Base-by-base conservation (phyloP, 805 yeast genomes). In the Starmera dryadoides region DNA sequence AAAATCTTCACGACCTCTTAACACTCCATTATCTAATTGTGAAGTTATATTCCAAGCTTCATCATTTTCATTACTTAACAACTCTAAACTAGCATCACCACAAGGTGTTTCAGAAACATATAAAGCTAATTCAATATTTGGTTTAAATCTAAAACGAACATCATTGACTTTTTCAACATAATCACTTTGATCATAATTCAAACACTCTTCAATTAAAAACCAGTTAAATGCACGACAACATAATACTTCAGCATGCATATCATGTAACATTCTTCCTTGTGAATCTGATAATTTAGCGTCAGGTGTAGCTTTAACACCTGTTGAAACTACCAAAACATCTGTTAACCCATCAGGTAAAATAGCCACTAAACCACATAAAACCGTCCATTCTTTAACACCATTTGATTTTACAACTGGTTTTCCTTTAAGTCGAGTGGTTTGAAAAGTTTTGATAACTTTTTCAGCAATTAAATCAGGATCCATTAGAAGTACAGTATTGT, bases 161-260 rank as follows among this genome's bases (percentile, higher is more conserved):
- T 16, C 21, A 30, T 9, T 20, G 23, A 9, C 23, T 21, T 3
- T n/a, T 28, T 19, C 29, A 6, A 52, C 7, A 30, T 44, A 43
- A 1, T 30, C 45, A 34, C 43, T 48, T 2, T 21, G 17, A 1
- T 9, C 12, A 2, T 42, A 28, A 25, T 37, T 47, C 29, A 33
- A 23, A 26, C 48, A 42, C 29, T 55, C 57, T 5, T 42, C 37
- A 16, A 43, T 36, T 3, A 55, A 22, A 34, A 45, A 34, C 40
- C 50, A 34, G 48, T 89, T 89, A 53, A 91, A 77, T 1, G 78
- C 74, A 21, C 98, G 61, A 0, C 89, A 41, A 0, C 83, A 75
- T 14, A 93, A 60, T 2, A 88, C 73, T 53, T 91, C 98, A 0
- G 98, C 97, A 62, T 91, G 98, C 56, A 80, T 66, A 58, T 91